Conservation (phyloP, 495 filamentous ascomycete species). For the Aspergillus baeticus region DNA sequence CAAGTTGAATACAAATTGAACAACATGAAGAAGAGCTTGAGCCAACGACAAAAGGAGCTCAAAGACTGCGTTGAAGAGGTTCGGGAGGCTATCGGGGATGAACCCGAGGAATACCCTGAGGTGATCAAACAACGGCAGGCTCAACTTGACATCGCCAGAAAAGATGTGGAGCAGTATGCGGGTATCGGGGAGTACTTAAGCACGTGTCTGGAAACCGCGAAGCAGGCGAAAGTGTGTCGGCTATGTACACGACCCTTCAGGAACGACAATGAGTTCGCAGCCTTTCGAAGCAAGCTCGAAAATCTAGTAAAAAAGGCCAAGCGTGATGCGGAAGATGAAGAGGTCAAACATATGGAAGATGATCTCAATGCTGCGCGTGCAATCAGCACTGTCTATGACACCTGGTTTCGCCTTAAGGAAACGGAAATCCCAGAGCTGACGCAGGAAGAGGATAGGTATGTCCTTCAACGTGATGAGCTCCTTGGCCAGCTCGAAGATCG, state of each 20-base stretch:
- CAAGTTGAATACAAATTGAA: conserved; percentile 77
- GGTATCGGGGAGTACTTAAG: conserved; percentile 63
- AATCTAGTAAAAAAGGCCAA: conserved; percentile 54
- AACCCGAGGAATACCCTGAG: conserved; percentile 53
- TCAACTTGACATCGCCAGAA: conserved; percentile 58
- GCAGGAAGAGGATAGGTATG: conserved; percentile 56
- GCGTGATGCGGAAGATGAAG: conserved; percentile 51
- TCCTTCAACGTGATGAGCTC: conserved; percentile 56
- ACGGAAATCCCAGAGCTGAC: conserved; percentile 69
- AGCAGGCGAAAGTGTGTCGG: conserved; percentile 63
- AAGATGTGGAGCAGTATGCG: conserved; percentile 61
- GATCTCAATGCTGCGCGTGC: conserved; percentile 56
- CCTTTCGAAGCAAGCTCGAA: conserved; percentile 60
- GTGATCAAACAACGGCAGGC: conserved; percentile 56
- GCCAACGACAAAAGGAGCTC: conserved; percentile 62
- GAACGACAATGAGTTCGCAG: conserved; percentile 55
- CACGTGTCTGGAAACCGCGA: conserved; percentile 56
- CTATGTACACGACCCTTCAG: conserved; percentile 68
- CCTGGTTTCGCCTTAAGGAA: conserved; percentile 63
- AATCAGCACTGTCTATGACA: conserved; percentile 67
- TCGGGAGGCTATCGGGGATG: conserved; percentile 49
- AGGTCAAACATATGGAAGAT: conserved; percentile 50
- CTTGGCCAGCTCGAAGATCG: conserved; percentile 68
- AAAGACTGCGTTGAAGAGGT: conserved; percentile 54
- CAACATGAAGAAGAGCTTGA: conserved; percentile 56